Percentiles rank a stretch among this genome's conserved stretches.
Evolutionary conservation across 805 yeast species (phyloP).

Genomic region (Candida pseudoglaebosa): DNA sequence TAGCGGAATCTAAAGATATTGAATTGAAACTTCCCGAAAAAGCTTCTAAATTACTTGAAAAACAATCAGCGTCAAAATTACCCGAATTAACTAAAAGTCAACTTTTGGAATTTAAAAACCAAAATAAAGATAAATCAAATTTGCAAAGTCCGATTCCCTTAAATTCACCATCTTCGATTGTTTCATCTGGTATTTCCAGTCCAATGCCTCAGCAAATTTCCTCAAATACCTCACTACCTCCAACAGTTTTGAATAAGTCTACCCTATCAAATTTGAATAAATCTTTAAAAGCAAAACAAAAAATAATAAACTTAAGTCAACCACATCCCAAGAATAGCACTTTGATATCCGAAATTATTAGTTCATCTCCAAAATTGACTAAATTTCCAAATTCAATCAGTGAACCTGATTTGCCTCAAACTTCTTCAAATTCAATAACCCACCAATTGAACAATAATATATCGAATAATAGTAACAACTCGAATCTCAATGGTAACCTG

Average conservation of each 20-base stretch:
- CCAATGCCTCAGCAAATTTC: conserved; percentile 1
- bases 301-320: conserved; percentile 32
- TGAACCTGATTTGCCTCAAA: conserved; percentile 1
- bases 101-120: not conserved
- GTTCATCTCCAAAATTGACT: conserved; percentile 29
- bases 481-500: not conserved
- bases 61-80: not conserved
- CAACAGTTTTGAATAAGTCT: conserved; percentile 19
- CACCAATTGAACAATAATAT: not conserved
- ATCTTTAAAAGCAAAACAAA: conserved; percentile 41
- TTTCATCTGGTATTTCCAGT: not conserved
- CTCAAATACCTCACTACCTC: conserved; percentile 7
- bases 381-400: conserved; percentile 14
- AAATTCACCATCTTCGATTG: not conserved
- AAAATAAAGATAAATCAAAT: not conserved
- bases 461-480: conserved; percentile 1
- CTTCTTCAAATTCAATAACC: conserved; percentile 1
- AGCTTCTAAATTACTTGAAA: not conserved
- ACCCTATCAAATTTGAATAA: conserved; percentile 40
- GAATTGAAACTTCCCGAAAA: not conserved
- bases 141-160: not conserved
- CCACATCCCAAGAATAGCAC: conserved; percentile 34
- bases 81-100: not conserved
- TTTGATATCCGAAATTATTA: conserved; percentile 32
- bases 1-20: too few species aligned